Base-by-base conservation (phyloP, 495 filamentous ascomycete species). In the Pseudoneurospora amorphoporcata region DNA sequence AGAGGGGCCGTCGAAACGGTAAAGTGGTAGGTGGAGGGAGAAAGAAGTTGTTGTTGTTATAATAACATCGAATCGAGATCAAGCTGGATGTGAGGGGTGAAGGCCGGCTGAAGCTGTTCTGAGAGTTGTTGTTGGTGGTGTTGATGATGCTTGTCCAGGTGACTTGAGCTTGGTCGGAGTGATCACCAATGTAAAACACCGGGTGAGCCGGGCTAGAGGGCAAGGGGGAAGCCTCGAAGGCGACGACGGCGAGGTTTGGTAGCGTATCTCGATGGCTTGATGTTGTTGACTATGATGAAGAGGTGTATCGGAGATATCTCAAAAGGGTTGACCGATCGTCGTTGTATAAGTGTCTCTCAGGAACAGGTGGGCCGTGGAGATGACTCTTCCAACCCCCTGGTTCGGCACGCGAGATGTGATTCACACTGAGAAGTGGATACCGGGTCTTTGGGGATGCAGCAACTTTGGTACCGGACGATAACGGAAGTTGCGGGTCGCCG, bases 21-120 rank as follows among this genome's bases (percentile, higher is more conserved):
- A 82, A 82, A 65, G 53, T 65, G 14, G 53, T 65, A 35, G 14
- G 29, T 79, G 78, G 84, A 81, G 83, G 85, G 84, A 84, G 83
- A 75, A 23, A 73, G 17, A 83, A 80, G 78, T 82, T 84, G 86
- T 84, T 81, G 85, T 88, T 86, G 87, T 91, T 89, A 91, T 88
- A 81, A 83, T 83, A 86, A 88, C 88, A 91, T 91, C 84, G 86
- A 85, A 84, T 83, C 87, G 81, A 84, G 81, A 78, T 76, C 75
- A 78, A 77, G 82, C 74, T 68, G 42, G 76, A 76, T 79, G 78
- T 80, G 84, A 83, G 81, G 76, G 83, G 77, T 75, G 69, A 76
- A 74, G 75, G 73, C 75, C 75, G 79, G 80, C 82, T 75, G 77
- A 77, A 68, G 53, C 77, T 72, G 70, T 39, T 78, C 69, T 47